Percentiles rank a stretch among this genome's conserved stretches.
Conservation (phyloP, 2,329 filamentous ascomycete genomes). For the Fusarium nygamai region DNA sequence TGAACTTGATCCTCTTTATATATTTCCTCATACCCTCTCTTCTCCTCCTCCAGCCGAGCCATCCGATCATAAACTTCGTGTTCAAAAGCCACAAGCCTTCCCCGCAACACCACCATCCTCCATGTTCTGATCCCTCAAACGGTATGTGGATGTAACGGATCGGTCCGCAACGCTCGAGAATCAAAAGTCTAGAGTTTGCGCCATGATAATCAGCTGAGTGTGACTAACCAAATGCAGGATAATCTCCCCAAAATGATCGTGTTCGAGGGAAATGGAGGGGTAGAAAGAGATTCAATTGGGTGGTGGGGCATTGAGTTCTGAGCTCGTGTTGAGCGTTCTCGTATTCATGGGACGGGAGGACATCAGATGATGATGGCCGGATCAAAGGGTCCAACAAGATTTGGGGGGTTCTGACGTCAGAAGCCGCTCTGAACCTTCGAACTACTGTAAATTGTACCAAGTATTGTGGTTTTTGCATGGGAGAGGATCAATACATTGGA, state of each 20-base stretch:
- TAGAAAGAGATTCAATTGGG: not conserved
- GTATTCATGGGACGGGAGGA: not conserved
- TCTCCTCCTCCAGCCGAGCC: not conserved
- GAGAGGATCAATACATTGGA: rapidly evolving
- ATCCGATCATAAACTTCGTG: not conserved
- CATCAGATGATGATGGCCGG: not conserved
- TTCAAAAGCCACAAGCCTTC: not conserved
- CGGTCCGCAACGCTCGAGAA: not conserved
- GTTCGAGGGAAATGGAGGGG: not conserved
- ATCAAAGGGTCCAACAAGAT: not conserved
- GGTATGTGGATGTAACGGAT: not conserved
- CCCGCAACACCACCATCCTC: not conserved
- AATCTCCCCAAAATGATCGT: not conserved
- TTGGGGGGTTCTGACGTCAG: not conserved
- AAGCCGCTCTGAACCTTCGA: not conserved
- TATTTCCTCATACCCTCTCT: rapidly evolving
- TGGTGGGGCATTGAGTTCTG: not conserved
- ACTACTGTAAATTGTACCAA: rapidly evolving
- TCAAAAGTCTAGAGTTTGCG: not conserved
- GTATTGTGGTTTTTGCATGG: no score
- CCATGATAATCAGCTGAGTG: not conserved
- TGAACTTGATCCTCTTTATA: not conserved
- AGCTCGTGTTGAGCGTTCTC: not conserved
- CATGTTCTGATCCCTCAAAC: not conserved
- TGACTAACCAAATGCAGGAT: not conserved